Evolutionary conservation across 75 land plant species (phyloP), one percentile per base, ranked within the genome.

Genomic region (Gnetum montanum): DNA sequence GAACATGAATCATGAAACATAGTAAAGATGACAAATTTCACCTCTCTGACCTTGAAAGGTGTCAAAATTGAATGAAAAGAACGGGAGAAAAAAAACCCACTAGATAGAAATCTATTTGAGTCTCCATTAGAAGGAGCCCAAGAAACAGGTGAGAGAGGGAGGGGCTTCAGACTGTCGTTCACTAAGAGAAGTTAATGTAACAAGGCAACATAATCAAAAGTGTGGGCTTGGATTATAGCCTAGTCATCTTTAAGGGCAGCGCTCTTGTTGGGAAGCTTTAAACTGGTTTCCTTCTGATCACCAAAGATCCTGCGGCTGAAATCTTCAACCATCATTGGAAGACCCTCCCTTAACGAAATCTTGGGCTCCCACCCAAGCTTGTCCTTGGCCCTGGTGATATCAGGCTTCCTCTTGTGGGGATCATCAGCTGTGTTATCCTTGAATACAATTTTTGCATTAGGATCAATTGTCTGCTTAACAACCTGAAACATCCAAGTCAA

Each of bases 361-460:
- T 78, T 85, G 31, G 94, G 94, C 51, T 88, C 83, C 94, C 94
- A 88, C 12, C 86, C 86, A 7, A 88, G 80, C 30, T 67, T 30
- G 41, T 77, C 85, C 52, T 81, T 88, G 15, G 94, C 94, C 63
- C 57, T 86, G 1, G 94, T 43, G 47, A 88, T 88, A 40, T 88
- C 90, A 18, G 94, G 94, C 65, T 82, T 86, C 73, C 96, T 73
- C 84, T 72, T 90, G 87, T 90, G 96, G 0, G 96, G 96, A 44
- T 86, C 96, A 37, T 90, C 96, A 43, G 58, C 81, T 4, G 92
- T 90, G 75, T 90, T 90, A 43, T 70, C 63, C 44, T 67, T 71
- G 69, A 83, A 83, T 67, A 73, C 87, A 22, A 90, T 90, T 65
- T 63, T 73, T 7, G 96, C 92, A 51, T 77, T 68, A 0, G 90